Conservation (phyloP, 345 rosid species). For the Xanthoceras sorbifolium region DNA sequence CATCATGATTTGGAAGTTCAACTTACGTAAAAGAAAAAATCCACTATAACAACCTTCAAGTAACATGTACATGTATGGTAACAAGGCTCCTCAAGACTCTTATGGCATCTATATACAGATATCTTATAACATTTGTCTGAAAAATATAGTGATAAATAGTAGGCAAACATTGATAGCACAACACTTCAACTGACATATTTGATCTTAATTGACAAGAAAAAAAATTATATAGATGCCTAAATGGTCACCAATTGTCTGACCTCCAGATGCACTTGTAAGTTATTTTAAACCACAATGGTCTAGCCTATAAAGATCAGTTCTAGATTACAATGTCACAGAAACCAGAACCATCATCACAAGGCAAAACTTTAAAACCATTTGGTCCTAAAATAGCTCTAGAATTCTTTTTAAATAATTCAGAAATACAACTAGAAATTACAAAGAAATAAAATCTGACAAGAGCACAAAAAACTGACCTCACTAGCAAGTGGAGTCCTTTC, state of each 20-base stretch:
- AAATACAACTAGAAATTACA: background rate
- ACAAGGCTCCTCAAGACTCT: background rate
- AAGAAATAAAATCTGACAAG: background rate
- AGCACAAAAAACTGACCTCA: conserved; percentile 57
- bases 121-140: background rate
- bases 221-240: background rate
- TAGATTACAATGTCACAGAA: background rate
- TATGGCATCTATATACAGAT: background rate
- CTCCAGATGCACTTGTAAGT: background rate
- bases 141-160: background rate
- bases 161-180: background rate
- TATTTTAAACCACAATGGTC: background rate
- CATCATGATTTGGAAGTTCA: background rate
- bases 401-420: background rate
- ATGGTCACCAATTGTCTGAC: background rate
- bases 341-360: background rate
- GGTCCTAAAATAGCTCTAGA: background rate
- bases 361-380: background rate
- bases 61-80: background rate
- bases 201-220: background rate
- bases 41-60: conserved; percentile 8
- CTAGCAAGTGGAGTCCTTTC: conserved; percentile 95
- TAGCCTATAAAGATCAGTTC: background rate
- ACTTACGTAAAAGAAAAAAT: background rate
- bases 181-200: background rate